Base-by-base conservation (phyloP, 176 grass and related monocot species). In the Poa annua region DNA sequence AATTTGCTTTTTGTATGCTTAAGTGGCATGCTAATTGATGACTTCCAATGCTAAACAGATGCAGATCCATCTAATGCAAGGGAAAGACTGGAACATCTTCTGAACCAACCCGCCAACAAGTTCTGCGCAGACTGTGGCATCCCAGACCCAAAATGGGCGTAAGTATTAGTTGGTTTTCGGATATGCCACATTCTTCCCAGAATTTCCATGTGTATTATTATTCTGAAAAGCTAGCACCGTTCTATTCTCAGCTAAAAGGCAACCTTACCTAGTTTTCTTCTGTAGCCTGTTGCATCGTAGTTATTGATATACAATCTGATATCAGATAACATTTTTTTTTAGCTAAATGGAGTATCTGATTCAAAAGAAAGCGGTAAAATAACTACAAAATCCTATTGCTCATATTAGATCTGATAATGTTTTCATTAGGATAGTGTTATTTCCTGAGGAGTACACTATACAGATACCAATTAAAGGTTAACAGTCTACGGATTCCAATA, bases 131-230 rank as follows among this genome's bases (percentile, higher is more conserved):
- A 98, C 29, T 98, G 93, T 85, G 91, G 93, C 22, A 81, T 74
- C 1, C 87, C 87, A 78, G 93, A 96, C 84, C 96, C 96, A 14
- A 98, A 98, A 92, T 98, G 96, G 96, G 96, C 42, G 93, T 98
- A 92, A 81, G 92, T 89, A 67, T 85, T 51, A 13, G 12, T 15
- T 5, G 6, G 22, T 90, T 52, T 76, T 8, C 21, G 24, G 16
- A 82, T 49, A 51, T 38, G 8, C 19, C 21, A 21, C 22, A 62
- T 53, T 62, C 26, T 29, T 52, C 5, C 21, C 64, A 48, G 44
- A 63, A 6, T 52, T 74, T 74, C 17, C 6, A 22, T 74, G 26
- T 65, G 22, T 48, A 32, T 1, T 17, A 3, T 11, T 11, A 3
- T 54, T 49, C 41, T 50, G n/a, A 33, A 11, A 67, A 67, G 34